Evolutionary conservation across 2,329 filamentous ascomycete species (phyloP), one percentile per base, ranked within the genome.

Genomic region (Ceratocystis papillata): DNA sequence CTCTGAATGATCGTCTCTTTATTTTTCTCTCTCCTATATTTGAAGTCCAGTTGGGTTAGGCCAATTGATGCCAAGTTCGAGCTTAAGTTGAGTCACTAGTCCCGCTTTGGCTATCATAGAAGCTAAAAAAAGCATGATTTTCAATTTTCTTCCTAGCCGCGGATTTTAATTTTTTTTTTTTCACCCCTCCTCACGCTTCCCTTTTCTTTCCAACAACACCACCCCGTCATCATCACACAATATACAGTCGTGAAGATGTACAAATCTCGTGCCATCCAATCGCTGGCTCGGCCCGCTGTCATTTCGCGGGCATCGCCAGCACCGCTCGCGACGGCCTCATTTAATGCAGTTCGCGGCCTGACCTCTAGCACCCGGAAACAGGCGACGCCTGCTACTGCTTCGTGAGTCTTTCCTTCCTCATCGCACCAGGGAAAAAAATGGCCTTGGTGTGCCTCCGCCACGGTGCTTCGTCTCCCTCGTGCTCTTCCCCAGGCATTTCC

Each of bases 311-410:
- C 67, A 67, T 62, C 67, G 67, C 61, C 57, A 62, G 61, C 46
- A 41, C 12, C 37, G 57, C 63, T 59, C 48, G 63, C 70, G 71
- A 64, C 57, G 15, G 71, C 66, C 48, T 48, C 57, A 6, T 67
- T 33, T 28, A 45, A 66, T 70, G 61, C 65, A 44, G 46, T 48
- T 6, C 66, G 66, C 33, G 53, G 45, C 45, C 41, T 67, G 46
- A 67, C 66, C 44, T 46, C 33, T 60, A 41, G 65, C 44, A 48
- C 67, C 66, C 48, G 64, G 71, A 60, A 64, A 71, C 70, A 73
- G 69, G 30, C 66, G 12, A 67, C 66, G 41, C 66, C 66, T 37
- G 60, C 62, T 45, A 46, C 66, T 62, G 55, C 60, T 59, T 48
- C 53, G 62, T 45, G 15, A 28, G 25, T 48, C 68, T 73, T 41